Evolutionary conservation across 2,329 filamentous ascomycete species (phyloP), one percentile per base, ranked within the genome.

Genomic region (Pestalotiopsis sp.): DNA sequence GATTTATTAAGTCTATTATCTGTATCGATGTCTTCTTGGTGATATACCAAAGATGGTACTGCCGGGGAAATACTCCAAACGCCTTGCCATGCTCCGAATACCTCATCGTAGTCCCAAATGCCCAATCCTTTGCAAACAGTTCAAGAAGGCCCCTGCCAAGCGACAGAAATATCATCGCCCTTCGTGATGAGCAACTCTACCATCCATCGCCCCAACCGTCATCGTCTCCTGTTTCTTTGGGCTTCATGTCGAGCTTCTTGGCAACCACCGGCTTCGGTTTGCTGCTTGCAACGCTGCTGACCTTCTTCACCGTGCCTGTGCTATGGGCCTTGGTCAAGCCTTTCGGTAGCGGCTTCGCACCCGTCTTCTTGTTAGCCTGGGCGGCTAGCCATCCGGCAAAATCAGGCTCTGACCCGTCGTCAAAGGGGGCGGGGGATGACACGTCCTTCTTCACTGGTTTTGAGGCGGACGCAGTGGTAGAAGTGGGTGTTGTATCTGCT

Each of bases 331-430:
- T 97, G 1, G 84, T 81, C 30, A 98, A 78, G 0, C 95, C 95
- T 80, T 97, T 99, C 0, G 95, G 94, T 66, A 98, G 77, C 2
- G 91, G 82, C 71, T 92, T 96, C 1, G 80, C 73, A 1, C 80
- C 73, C 1, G 77, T 77, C 11, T 85, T 85, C 81, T 97, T 98
- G 70, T 92, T 86, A 5, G 92, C 89, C 77, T 98, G 94, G 13
- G 94, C 94, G 13, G 93, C 94, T 24, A 98, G 80, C 94, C 96
- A 98, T 4, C 94, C 94, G 4, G 94, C 95, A 79, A 99, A 98
- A 78, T 98, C 96, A 0, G 95, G 95, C 78, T 99, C 95, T 2
- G 91, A 90, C 30, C 92, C 90, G 73, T 97, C 94, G 68, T 95
- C 93, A 71, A 92, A 95, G 0, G 91, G 85, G 6, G 85, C 81